Evolutionary conservation across 306 rosid genomes (phyloP).

Genomic region (Ceratonia siliqua): DNA sequence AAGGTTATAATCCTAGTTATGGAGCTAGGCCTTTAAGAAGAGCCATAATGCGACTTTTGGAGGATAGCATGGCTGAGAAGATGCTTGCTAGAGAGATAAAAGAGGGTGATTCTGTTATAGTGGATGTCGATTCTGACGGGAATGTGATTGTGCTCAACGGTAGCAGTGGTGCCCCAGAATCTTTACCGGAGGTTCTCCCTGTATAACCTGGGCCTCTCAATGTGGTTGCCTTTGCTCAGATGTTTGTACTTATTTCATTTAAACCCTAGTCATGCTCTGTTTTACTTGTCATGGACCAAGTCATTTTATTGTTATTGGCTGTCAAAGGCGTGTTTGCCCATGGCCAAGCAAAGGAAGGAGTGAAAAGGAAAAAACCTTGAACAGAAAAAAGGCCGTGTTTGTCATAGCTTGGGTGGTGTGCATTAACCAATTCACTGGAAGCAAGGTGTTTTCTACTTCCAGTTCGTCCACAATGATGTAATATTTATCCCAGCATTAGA

Average conservation of each 20-base stretch:
- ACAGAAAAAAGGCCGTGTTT: neutral
- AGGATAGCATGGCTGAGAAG: conserved; percentile 99
- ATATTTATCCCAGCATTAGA: conserved; percentile 31
- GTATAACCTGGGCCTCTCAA: conserved; percentile 37
- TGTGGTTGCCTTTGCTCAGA: conserved; percentile 25
- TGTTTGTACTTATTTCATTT: conserved; percentile 30
- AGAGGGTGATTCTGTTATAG: conserved; percentile 93
- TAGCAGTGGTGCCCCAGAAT: conserved; percentile 61
- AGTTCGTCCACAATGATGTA: neutral
- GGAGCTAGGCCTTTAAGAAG: conserved; percentile 98
- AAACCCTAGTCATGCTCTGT: conserved; percentile 29
- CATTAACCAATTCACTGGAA: conserved; percentile 7
- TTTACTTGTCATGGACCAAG: conserved; percentile 41
- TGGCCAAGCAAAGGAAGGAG: conserved; percentile 23
- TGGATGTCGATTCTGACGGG: conserved; percentile 88
- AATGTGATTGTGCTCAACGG: conserved; percentile 90
- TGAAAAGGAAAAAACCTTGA: neutral
- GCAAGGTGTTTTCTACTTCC: neutral
- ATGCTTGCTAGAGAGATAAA: conserved; percentile 93
- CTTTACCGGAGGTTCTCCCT: conserved; percentile 59
- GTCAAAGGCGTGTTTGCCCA: conserved; percentile 21
- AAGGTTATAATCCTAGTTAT: conserved; percentile 93
- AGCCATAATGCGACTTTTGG: conserved; percentile 95
- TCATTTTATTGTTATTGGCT: conserved; percentile 29
- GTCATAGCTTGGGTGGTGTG: neutral